Base-by-base conservation (phyloP, 2,329 filamentous ascomycete species). In the Fusarium duplospermum region DNA sequence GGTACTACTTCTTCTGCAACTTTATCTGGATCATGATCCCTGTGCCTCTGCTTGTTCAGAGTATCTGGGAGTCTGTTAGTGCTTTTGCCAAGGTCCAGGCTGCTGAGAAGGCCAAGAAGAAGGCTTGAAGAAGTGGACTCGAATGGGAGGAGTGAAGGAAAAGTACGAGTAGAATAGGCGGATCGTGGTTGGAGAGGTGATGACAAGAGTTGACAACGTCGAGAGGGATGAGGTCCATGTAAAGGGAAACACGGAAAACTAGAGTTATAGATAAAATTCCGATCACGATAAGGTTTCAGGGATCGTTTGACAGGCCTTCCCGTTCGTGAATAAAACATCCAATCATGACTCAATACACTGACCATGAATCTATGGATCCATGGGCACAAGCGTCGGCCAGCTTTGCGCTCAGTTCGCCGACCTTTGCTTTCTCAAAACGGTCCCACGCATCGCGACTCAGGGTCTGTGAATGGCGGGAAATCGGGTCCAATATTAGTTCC, bases 11-110 rank as follows among this genome's bases (percentile, higher is more conserved):
- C 18, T 77, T 87, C 18, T 82, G 87, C 74, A 89, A 90, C 73
- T 82, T 82, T 0, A 85, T 89, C 69, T 90, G 88, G 88, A 85
- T 90, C 42, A 80, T 88, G 20, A 84, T 89, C 35, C 87, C 88
- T 1, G 58, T 75, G 4, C 76, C 70, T 6, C 68, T 85, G 45
- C 68, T 86, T 38, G 22, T 74, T 2, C 66, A 75, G 29, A 84
- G 83, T 45, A 74, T 79, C 1, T 64, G 40, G 27, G 77, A 76
- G 42, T 79, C 74, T 0, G 74, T 71, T 14, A 65, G 66, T 2
- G 81, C 75, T 0, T 82, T 84, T 68, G 78, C 69, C 0, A 74
- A 71, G 72, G 66, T 79, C 1, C 77, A 82, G 63, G 76, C 70
- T 20, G 60, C 64, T 31, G 72, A 77, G 42, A 71, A 66, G 42